Evolutionary conservation across 331 rosid species (phyloP).

Genomic region (Pyracantha coccinea): DNA sequence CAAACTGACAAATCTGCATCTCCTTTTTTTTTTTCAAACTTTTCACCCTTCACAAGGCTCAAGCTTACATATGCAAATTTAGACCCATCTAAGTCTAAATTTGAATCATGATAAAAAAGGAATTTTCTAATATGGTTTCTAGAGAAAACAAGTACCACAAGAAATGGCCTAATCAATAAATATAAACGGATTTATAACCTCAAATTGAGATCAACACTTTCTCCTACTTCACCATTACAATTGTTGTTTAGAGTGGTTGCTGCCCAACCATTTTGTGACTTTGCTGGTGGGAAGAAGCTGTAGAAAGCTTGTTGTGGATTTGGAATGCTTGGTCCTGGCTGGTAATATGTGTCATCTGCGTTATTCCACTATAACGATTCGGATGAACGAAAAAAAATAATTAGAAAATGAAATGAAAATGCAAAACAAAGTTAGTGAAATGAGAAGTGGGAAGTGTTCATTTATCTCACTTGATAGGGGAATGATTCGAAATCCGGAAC

Average conservation of each 20-base stretch:
- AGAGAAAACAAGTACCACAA: constrained; percentile 10
- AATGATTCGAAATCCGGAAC: constrained; percentile 23
- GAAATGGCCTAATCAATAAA: background rate
- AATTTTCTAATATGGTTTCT: constrained; percentile 11
- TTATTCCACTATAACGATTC: constrained; percentile 33
- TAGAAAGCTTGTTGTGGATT: constrained; percentile 36
- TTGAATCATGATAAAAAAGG: background rate
- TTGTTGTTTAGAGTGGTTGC: constrained; percentile 17
- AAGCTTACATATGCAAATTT: constrained; percentile 34
- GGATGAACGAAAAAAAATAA: background rate
- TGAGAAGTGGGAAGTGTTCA: background rate
- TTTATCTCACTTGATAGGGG: constrained; percentile 32
- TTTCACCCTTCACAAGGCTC: constrained; percentile 36
- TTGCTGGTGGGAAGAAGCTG: constrained; percentile 49
- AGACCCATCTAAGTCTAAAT: constrained; percentile 16
- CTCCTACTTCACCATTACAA: constrained; percentile 34
- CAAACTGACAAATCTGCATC: background rate
- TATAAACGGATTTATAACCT: constrained; percentile 30
- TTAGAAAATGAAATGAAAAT: background rate
- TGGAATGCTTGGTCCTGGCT: constrained; percentile 18
- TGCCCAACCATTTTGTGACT: constrained; percentile 27
- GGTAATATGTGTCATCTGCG: constrained; percentile 20
- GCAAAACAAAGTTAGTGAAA: background rate
- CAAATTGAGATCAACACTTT: constrained; percentile 59
- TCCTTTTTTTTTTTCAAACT: background rate